phyloP scores from a whole-genome alignment of 2,329 filamentous ascomycete species.

The Clathrospora elynae region DNA sequence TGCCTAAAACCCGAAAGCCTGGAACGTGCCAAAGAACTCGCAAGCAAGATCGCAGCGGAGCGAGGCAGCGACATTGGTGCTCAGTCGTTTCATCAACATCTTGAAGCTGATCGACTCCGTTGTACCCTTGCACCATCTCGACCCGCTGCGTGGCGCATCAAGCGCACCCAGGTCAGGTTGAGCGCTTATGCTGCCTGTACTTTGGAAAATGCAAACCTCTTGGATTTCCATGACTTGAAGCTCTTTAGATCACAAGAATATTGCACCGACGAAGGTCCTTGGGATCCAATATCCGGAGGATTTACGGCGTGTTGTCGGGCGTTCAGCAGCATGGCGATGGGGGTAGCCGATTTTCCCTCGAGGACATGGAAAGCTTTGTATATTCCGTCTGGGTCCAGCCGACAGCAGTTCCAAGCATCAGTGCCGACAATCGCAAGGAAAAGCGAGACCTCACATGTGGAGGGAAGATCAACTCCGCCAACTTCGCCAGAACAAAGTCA shows the following conservation, averaged over 20 bases:
- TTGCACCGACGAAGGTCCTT: constrained; percentile 20
- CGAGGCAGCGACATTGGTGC: constrained; percentile 32
- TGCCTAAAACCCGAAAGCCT: constrained; percentile 49
- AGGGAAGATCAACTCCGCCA: neutral
- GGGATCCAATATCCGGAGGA: constrained; percentile 25
- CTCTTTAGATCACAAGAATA: constrained; percentile 23
- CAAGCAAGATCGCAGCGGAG: constrained; percentile 33
- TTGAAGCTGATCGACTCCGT: constrained; percentile 30
- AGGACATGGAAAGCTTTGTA: constrained; percentile 53
- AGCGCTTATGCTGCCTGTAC: constrained; percentile 34
- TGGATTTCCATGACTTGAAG: constrained; percentile 26
- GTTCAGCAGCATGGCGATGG: constrained; percentile 66
- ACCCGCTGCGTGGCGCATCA: constrained; percentile 32
- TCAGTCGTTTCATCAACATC: constrained; percentile 31
- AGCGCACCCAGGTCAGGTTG: constrained; percentile 26
- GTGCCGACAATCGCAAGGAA: constrained; percentile 4
- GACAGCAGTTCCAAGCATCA: constrained; percentile 13
- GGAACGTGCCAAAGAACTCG: constrained; percentile 27
- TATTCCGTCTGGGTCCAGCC: constrained; percentile 8
- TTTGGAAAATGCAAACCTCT: constrained; percentile 19
- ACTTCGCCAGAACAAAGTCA: neutral
- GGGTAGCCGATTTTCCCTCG: constrained; percentile 69
- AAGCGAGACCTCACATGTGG: neutral
- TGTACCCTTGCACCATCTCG: constrained; percentile 31
- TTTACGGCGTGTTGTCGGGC: constrained; percentile 64